Evolutionary conservation across 2,329 filamentous ascomycete genomes (phyloP).

Genomic region (Talaromyces verruculosus): DNA sequence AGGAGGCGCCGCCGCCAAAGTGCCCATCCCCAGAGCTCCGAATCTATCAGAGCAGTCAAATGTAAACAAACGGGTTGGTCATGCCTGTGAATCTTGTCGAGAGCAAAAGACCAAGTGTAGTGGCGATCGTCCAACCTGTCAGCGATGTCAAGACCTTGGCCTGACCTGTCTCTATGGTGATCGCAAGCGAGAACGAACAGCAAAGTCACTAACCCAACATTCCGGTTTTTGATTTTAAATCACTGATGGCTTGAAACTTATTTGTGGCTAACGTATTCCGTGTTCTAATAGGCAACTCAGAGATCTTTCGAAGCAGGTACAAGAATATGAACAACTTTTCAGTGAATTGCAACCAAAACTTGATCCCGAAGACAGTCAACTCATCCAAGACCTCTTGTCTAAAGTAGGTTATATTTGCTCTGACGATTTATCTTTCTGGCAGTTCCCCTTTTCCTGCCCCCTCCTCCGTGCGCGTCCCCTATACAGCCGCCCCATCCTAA

Average conservation of each 20-base stretch:
- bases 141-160: constrained; percentile 44
- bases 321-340: constrained; percentile 38
- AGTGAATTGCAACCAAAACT: constrained; percentile 37
- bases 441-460: background rate
- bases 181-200: constrained; percentile 45
- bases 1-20: constrained; percentile 13
- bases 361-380: constrained; percentile 33
- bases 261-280: background rate
- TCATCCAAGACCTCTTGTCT: constrained; percentile 37
- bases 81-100: constrained; percentile 48
- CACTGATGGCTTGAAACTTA: background rate
- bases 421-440: background rate
- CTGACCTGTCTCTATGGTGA: constrained; percentile 46
- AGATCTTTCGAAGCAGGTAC: constrained; percentile 39
- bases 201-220: constrained; percentile 37
- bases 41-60: constrained; percentile 15
- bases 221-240: constrained; percentile 5
- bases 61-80: constrained; percentile 33
- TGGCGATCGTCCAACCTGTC: constrained; percentile 45
- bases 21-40: constrained; percentile 20
- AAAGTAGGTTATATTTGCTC: constrained; percentile 32
- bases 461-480: background rate
- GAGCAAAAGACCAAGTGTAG: constrained; percentile 50
- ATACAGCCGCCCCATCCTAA: constrained; percentile 18
- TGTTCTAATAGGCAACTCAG: constrained; percentile 37